Base-by-base conservation (phyloP, 2,329 filamentous ascomycete species). In the Bipolaris victoriae region DNA sequence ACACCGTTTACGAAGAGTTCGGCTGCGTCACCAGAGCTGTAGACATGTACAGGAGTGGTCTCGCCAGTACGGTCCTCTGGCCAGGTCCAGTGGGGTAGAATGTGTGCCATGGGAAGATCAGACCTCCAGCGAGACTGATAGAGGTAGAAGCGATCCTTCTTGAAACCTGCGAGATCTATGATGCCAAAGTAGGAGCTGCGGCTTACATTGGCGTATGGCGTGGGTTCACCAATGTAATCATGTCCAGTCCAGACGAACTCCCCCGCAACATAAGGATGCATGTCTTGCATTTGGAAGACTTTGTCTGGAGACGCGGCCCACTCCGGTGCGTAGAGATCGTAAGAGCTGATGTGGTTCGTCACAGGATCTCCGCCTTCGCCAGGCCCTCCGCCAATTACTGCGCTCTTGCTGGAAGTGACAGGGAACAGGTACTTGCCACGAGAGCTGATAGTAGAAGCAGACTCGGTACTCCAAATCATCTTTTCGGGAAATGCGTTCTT, bases 41-140 rank as follows among this genome's bases (percentile, higher is more conserved):
- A 84, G 0, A 84, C 82, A 63, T 86, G 83, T 0, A 85, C 82
- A 0, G 83, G 83, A 3, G 83, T 85, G 1, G 79, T 73, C 53
- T 79, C 59, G 1, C 81, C 81, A 0, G 76, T 75, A 0, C 82
- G 72, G 15, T 80, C 56, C 0, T 40, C 55, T 7, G 81, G 79
- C 81, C 82, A 86, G 10, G 76, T 84, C 83, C 83, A 86, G 64
- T 85, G 83, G 2, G 83, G 83, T 0, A 85, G 76, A 16, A 86
- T 80, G 61, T 85, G 82, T 3, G 81, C 83, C 70, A 81, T 78
- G 1, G 62, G 70, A 0, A 83, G 52, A 15, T 82, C 78, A 0
- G 83, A 75, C 2, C 79, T 73, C 84, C 83, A 86, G 7, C 82
- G 79, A 0, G 82, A 69, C 63, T 85, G 84, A 58, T 86, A 86